Evolutionary conservation across 371 early-diverging fungal genomes (phyloP), one percentile per base, ranked within the genome.

Genomic region (Entomophthora muscae): DNA sequence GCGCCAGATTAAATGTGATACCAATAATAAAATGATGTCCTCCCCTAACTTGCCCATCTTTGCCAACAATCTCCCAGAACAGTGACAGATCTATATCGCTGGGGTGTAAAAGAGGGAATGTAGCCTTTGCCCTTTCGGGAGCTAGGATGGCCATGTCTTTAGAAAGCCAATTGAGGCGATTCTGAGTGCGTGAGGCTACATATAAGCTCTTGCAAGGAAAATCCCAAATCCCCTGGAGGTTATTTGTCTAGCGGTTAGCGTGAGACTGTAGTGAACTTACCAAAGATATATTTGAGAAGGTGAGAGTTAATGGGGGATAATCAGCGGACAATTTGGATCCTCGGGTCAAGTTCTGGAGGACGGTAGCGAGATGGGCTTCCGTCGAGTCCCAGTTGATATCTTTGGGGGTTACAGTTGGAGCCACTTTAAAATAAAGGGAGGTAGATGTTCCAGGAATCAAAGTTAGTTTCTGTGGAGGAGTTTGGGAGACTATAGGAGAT

Each of bases 1-100:
- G 79, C 53, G 87, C 87, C 21, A 87, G 77, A n/a, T 83, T 81
- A 3, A 91, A 70, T 66, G 90, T 91, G 61, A 91, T 86, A 17
- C 93, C 93, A 51, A 89, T 84, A 60, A 93, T 86, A 61, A 86
- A 89, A 67, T 91, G 92, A 66, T 92, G 91, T 0, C 95, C 84
- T n/a, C n/a, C n/a, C n/a, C n/a, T n/a, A n/a, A n/a, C n/a, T n/a
- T n/a, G n/a, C 33, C 76, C 78, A 23, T 17, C 69, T 72, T 67
- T 27, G 75, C 73, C 30, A 77, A 79, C 75, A n/a, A n/a, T n/a
- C 53, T 84, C 80, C 92, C 92, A 95, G 66, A 88, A 86, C n/a
- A 95, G 65, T 1, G 83, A 75, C 57, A 93, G 73, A 67, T 95
- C 96, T 24, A 93, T 78, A 64, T 92, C 90, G 57, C 85, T 88